Percentiles rank a stretch among this genome's conserved stretches.
Evolutionary conservation across 768 basidiomycete genomes (phyloP).

Genomic region (Hortiboletus campestris): DNA sequence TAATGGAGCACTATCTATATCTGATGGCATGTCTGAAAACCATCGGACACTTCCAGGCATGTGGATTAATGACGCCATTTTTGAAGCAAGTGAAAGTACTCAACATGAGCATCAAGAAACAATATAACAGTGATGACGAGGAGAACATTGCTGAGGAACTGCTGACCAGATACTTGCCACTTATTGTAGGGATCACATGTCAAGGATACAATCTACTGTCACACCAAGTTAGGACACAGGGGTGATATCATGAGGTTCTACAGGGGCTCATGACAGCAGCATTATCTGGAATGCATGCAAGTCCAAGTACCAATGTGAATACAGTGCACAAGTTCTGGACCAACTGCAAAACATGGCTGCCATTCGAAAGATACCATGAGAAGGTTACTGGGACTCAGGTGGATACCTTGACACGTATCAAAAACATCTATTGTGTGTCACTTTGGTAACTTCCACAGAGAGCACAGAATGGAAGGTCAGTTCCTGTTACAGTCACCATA

Average conservation of each 20-base stretch:
- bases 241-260: neutral
- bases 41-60: neutral
- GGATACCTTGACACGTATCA: neutral
- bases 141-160: neutral
- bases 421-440: neutral
- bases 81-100: neutral
- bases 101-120: neutral
- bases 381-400: too few relatives aligned
- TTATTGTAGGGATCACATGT: neutral
- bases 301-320: too few relatives aligned
- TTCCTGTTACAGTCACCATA: neutral
- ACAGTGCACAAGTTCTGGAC: too few relatives aligned
- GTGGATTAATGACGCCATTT: neutral
- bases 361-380: too few relatives aligned
- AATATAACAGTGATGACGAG: neutral
- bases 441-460: neutral
- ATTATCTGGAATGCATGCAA: neutral
- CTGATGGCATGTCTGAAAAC: neutral
- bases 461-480: neutral
- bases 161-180: neutral
- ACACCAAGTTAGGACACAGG: neutral
- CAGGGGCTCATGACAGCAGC: neutral
- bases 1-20: neutral
- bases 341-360: too few relatives aligned
- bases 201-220: neutral